Evolutionary conservation across 148 eudicot species (phyloP).

Genomic region (Silene uniflora): DNA sequence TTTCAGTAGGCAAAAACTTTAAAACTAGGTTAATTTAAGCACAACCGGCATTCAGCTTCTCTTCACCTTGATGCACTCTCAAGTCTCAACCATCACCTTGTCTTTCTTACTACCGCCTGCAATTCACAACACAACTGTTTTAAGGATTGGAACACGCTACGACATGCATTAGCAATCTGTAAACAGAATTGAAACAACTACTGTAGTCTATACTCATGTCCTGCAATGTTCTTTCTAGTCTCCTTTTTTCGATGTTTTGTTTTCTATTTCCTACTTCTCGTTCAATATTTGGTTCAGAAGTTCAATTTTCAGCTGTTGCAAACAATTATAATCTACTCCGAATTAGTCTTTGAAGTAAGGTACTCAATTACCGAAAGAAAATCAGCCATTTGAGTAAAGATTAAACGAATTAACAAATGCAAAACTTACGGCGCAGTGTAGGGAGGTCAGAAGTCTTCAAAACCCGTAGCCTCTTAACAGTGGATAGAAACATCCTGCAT

Average conservation of each 20-base stretch:
- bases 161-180: background rate
- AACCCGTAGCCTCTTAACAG: slow-evolving; percentile 90
- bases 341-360: too few relatives aligned
- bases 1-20: slow-evolving; percentile 20
- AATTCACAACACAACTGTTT: slow-evolving; percentile 5
- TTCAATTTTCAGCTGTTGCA: too few relatives aligned
- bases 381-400: background rate
- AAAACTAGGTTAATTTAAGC: slow-evolving; percentile 11
- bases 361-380: background rate
- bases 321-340: too few relatives aligned
- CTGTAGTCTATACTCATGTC: too few relatives aligned
- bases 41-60: slow-evolving; percentile 14
- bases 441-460: slow-evolving; percentile 78
- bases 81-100: slow-evolving; percentile 23
- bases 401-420: background rate
- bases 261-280: too few relatives aligned
- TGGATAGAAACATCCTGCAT: slow-evolving; percentile 83
- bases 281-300: too few relatives aligned
- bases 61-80: slow-evolving; percentile 27
- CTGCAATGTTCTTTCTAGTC: too few relatives aligned
- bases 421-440: slow-evolving; percentile 51
- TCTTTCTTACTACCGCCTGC: slow-evolving; percentile 28
- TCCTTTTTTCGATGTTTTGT: too few relatives aligned
- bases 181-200: too few relatives aligned
- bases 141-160: background rate